Base-by-base conservation (phyloP, 2,329 filamentous ascomycete species). In the Cordyceps cicadae region DNA sequence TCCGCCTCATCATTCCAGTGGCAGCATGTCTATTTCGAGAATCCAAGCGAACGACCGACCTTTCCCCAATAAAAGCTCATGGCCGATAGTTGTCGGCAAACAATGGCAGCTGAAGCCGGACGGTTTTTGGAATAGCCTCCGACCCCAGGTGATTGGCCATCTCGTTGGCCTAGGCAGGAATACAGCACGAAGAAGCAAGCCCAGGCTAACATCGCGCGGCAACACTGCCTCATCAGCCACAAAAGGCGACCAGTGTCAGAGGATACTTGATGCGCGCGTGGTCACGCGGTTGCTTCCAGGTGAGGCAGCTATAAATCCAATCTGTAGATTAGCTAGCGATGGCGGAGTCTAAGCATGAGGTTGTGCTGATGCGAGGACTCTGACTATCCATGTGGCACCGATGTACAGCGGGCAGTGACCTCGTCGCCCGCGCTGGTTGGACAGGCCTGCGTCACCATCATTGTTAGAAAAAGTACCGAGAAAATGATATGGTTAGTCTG, bases 41-140 rank as follows among this genome's bases (percentile, higher is more conserved):
- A 43, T 43, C 34, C 34, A 37, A 9, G 34, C 34, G 34, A 37
- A 37, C 34, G 14, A 37, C 39, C 14, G 17, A 24, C 24, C 24
- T n/a, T 43, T 6, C 17, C 14, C n/a, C n/a, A n/a, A n/a, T 5
- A n/a, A 9, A 9, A 21, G 1, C 32, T 34, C 14, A 26, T 5
- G 19, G 29, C 43, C 43, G 54, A 39, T 43, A 49, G 43, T 49
- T 26, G 29, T 48, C 54, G 34, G 52, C 37, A 21, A 43, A 54
- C 52, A 54, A 54, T 56, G n/a, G 43, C 54, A 56, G 54, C 54
- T 56, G 43, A 56, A 48, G 49, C 29, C 29, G 14, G 24, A 56
- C 29, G 17, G 8, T 7, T 17, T 34, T 11, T 39, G 43, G 29
- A 49, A 49, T 48, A 32, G 54, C 43, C 41, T 48, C 17, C 26